Conservation (phyloP, 306 rosid genomes). For the Cercis canadensis region DNA sequence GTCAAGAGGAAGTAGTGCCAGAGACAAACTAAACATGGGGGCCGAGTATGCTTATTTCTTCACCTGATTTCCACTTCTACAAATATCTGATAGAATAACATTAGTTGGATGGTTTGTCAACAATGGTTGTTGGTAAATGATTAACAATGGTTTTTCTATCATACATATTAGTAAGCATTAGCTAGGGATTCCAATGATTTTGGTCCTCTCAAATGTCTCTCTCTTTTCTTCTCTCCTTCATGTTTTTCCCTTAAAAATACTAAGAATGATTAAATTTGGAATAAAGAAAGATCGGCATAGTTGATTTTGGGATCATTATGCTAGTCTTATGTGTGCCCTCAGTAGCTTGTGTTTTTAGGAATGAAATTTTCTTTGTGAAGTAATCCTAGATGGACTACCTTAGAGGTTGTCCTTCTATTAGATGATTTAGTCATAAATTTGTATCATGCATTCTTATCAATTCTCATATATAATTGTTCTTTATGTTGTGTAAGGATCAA, state of each 20-base stretch:
- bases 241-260: no score
- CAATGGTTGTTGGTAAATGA: neutral
- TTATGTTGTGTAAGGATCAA: constrained; percentile 69
- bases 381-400: neutral
- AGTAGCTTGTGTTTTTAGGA: neutral
- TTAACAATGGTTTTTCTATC: constrained; percentile 4
- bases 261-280: no score
- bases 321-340: neutral
- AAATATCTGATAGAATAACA: constrained; percentile 27
- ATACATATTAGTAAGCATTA: neutral
- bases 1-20: constrained; percentile 48
- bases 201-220: constrained; percentile 27
- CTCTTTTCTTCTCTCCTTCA: neutral
- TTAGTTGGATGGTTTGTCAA: constrained; percentile 8
- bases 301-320: constrained; percentile 15
- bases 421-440: constrained; percentile 35
- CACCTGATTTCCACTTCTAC: neutral
- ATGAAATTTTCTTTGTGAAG: neutral
- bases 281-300: neutral
- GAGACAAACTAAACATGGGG: constrained; percentile 71
- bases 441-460: neutral
- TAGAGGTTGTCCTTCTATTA: constrained; percentile 21
- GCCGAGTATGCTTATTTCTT: constrained; percentile 66
- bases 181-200: neutral
- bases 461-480: constrained; percentile 6